Evolutionary conservation across 192 early-diverging fungal species (phyloP).

Genomic region (Physocladia obscura): DNA sequence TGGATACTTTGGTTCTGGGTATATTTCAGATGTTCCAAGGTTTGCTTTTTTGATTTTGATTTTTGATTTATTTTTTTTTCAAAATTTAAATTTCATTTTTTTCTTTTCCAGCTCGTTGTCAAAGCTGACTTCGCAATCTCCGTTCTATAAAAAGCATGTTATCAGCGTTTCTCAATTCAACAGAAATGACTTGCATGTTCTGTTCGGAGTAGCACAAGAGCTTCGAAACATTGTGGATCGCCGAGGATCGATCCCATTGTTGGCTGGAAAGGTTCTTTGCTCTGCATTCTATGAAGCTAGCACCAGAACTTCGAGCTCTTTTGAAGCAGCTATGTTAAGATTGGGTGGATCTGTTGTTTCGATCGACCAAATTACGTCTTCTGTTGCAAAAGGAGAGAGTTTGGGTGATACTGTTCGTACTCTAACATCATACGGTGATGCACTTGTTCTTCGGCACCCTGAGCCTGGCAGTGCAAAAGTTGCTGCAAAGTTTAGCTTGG

Average conservation of each 20-base stretch:
- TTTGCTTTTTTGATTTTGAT: constrained; percentile 1
- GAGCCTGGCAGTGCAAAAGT: constrained; percentile 77
- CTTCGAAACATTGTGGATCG: constrained; percentile 93
- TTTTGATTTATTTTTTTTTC: neutral
- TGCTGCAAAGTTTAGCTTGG: constrained; percentile 84
- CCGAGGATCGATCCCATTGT: constrained; percentile 78
- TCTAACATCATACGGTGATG: constrained; percentile 86
- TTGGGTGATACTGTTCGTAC: constrained; percentile 93
- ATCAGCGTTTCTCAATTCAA: constrained; percentile 87
- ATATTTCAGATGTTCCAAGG: constrained; percentile 48
- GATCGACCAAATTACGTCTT: constrained; percentile 80
- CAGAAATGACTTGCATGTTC: constrained; percentile 86
- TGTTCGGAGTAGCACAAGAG: constrained; percentile 96
- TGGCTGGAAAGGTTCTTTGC: constrained; percentile 88
- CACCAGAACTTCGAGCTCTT: constrained; percentile 89
- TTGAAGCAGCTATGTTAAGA: constrained; percentile 91
- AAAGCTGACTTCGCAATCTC: constrained; percentile 64
- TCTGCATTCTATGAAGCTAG: constrained; percentile 97
- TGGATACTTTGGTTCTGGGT: constrained; percentile 31
- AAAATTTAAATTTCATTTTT: neutral
- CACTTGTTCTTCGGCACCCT: constrained; percentile 92
- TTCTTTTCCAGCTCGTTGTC: constrained; percentile 43
- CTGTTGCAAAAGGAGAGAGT: constrained; percentile 94
- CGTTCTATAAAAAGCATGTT: constrained; percentile 94
- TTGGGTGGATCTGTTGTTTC: constrained; percentile 88